Evolutionary conservation across 2,329 filamentous ascomycete genomes (phyloP).

Genomic region (Akanthomyces lecanii): DNA sequence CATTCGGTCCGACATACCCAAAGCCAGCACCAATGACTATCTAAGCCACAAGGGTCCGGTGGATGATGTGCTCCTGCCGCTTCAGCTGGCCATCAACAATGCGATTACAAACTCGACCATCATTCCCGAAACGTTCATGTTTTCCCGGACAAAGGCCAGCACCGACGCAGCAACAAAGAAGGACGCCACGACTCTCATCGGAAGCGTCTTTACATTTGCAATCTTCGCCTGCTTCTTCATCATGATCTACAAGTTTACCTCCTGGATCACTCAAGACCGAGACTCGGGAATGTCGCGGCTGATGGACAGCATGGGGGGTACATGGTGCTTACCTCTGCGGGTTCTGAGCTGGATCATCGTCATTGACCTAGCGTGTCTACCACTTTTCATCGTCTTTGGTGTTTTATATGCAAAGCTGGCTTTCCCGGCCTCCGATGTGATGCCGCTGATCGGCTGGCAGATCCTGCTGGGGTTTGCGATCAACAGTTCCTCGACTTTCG

Average conservation of each 20-base stretch:
- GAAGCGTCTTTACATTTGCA: constrained; percentile 19
- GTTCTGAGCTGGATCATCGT: constrained; percentile 27
- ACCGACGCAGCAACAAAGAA: background rate
- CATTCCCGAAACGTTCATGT: constrained; percentile 18
- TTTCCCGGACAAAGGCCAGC: constrained; percentile 18
- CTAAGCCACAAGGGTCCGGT: background rate
- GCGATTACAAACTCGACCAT: constrained; percentile 26
- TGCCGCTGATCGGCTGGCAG: constrained; percentile 38
- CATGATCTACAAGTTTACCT: constrained; percentile 16
- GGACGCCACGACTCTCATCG: constrained; percentile 15
- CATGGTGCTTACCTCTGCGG: constrained; percentile 22
- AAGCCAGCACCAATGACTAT: constrained; percentile 44
- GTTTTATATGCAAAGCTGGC: constrained; percentile 3
- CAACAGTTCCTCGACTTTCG: constrained; percentile 61
- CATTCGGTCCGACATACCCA: constrained; percentile 24
- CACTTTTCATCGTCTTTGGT: constrained; percentile 37
- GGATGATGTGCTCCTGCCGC: constrained; percentile 25
- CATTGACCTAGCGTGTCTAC: constrained; percentile 30
- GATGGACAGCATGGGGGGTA: constrained; percentile 43
- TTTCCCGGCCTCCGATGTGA: background rate
- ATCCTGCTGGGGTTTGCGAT: constrained; percentile 46
- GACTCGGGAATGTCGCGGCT: constrained; percentile 31
- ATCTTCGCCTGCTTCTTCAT: constrained; percentile 15
- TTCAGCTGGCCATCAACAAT: constrained; percentile 33
- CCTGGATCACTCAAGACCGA: constrained; percentile 27